Conservation (phyloP, 257 asterid genomes). For the Scutellaria galericulata region DNA sequence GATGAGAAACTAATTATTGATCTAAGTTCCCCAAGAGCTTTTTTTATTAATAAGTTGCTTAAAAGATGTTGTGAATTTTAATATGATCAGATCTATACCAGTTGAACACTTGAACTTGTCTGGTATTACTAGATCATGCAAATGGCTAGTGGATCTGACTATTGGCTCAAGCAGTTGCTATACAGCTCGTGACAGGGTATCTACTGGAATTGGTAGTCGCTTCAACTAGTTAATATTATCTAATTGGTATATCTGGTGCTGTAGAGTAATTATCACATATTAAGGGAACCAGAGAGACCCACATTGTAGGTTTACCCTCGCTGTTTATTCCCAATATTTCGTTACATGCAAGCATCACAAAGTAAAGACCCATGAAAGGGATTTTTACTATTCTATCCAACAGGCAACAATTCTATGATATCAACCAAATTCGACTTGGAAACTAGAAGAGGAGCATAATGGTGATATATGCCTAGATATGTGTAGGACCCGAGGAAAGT, state of each 20-base stretch:
- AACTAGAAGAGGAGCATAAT: constrained; percentile 1
- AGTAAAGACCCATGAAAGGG: background rate
- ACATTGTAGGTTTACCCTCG: background rate
- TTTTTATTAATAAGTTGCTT: constrained; percentile 9
- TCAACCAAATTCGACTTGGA: background rate
- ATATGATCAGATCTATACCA: background rate
- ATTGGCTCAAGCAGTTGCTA: constrained; percentile 2
- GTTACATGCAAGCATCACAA: background rate
- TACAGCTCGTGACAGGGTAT: background rate
- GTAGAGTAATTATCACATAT: constrained; percentile 1
- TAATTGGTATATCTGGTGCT: constrained; percentile 17
- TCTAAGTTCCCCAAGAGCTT: constrained; percentile 11
- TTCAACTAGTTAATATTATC: background rate
- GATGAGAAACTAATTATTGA: background rate
- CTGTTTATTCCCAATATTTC: background rate
- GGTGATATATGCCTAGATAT: background rate
- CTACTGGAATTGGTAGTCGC: constrained; percentile 12
- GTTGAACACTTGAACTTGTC: background rate
- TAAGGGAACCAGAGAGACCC: background rate
- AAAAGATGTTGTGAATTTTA: background rate
- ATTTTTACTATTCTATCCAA: background rate
- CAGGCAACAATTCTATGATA: background rate
- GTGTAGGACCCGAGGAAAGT: background rate
- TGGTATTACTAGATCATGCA: background rate
- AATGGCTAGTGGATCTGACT: constrained; percentile 11